Conservation (phyloP, 495 filamentous ascomycete species). For the Penicillium arizonense region DNA sequence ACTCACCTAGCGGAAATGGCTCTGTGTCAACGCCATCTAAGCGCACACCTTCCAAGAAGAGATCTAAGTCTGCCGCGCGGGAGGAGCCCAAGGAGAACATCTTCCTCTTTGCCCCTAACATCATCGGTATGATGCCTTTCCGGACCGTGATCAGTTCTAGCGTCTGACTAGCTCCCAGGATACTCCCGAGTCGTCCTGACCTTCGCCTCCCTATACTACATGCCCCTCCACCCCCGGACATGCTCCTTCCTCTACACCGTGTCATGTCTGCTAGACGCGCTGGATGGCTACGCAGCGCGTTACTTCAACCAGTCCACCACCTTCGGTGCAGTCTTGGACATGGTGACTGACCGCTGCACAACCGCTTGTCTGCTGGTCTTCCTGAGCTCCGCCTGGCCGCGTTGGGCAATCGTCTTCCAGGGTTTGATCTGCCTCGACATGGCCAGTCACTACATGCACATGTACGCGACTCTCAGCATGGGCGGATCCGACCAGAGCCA, state of each 20-base stretch:
- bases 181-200: slow-evolving; percentile 88
- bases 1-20: slow-evolving; percentile 31
- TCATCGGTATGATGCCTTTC: slow-evolving; percentile 67
- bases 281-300: slow-evolving; percentile 90
- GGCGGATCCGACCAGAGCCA: slow-evolving; percentile 75
- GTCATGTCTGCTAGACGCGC: slow-evolving; percentile 89
- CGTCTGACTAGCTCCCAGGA: slow-evolving; percentile 50
- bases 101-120: slow-evolving; percentile 91
- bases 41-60: slow-evolving; percentile 26
- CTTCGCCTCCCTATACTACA: slow-evolving; percentile 93
- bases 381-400: slow-evolving; percentile 84
- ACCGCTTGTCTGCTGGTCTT: slow-evolving; percentile 93
- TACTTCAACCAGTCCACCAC: slow-evolving; percentile 85
- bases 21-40: slow-evolving; percentile 24
- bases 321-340: slow-evolving; percentile 95
- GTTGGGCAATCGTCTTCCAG: slow-evolving; percentile 93
- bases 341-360: slow-evolving; percentile 96
- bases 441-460: slow-evolving; percentile 97
- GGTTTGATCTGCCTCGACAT: slow-evolving; percentile 86
- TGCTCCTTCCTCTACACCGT: slow-evolving; percentile 89
- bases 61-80: slow-evolving; percentile 16
- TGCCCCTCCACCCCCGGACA: slow-evolving; percentile 94
- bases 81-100: slow-evolving; percentile 72
- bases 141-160: not conserved
- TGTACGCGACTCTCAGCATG: slow-evolving; percentile 87